A percentile compares a stretch with the other conserved stretches of the same genome.
Conservation (phyloP, 2,329 filamentous ascomycete species). For the Trichoderma harzianum region DNA sequence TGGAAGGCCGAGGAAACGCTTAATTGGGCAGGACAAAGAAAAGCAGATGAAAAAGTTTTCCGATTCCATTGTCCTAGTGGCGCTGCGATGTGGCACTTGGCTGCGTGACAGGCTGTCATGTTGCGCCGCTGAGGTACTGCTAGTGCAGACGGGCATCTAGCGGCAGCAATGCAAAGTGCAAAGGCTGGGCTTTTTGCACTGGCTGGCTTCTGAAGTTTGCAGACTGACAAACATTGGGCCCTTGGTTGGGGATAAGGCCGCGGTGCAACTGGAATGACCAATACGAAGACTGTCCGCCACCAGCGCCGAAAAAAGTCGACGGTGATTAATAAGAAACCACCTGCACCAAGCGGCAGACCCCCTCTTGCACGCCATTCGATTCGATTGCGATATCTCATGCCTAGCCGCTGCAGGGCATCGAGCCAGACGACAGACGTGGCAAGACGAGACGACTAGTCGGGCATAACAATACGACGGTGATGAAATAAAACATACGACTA, state of each 20-base stretch:
- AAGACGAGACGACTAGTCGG: background rate
- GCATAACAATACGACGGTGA: background rate
- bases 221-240: constrained; percentile 3
- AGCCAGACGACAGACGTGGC: constrained; percentile 2
- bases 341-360: background rate
- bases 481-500: constrained; percentile 9
- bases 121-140: constrained; percentile 7
- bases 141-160: background rate
- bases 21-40: background rate
- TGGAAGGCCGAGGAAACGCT: background rate
- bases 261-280: constrained; percentile 8
- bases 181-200: background rate
- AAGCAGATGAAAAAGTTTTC: background rate
- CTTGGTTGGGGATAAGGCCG: constrained; percentile 2
- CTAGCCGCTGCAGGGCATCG: constrained; percentile 6
- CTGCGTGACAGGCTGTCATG: constrained; percentile 16
- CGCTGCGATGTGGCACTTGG: constrained; percentile 6
- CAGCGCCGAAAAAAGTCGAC: background rate
- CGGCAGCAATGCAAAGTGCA: background rate
- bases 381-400: background rate
- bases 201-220: background rate
- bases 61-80: background rate
- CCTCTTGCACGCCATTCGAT: background rate
- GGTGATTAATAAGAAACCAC: background rate
- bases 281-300: constrained; percentile 4